Evolutionary conservation across 108 stramenopile species (phyloP), one percentile per base, ranked within the genome.

Genomic region (Fistulifera solaris): DNA sequence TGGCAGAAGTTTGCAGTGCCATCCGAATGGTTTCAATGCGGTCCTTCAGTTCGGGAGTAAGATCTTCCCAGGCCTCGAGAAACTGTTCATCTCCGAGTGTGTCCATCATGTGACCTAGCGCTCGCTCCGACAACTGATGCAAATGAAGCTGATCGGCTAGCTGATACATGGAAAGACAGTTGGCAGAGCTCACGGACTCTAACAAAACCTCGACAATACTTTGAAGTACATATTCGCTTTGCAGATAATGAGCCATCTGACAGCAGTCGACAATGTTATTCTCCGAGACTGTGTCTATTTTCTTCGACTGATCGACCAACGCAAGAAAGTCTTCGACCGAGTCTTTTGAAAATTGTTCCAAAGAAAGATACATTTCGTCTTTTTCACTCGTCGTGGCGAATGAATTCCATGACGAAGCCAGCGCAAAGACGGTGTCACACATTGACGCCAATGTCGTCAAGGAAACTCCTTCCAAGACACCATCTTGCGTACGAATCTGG

Each of bases 171-270:
- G 69, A 70, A 53, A 77, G 55, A 59, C 87, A 89, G 52, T 89
- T 89, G 13, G 66, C 57, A 22, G 75, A 66, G 58, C 80, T 80
- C 38, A 89, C 67, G 5, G 69, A 70, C 38, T 56, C 44, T 18
- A 73, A 53, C 52, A 86, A 41, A 40, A 76, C 52, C 10, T 65
- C 52, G 5, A 75, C 58, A 8, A 73, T 53, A 4, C 45, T 59
- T 5, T 76, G 72, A 10, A 77, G 61, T 10, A 81, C 46, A 35
- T 26, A 35, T 6, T 56, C 39, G 14, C 67, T 58, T 78, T 89
- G 87, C 2, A 89, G 59, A 50, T 72, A 89, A 40, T 83, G 77
- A 13, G 87, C 76, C 46, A 89, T 53, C 48, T 65, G 76, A 46
- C 79, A 75, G 43, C 75, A 76, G 49, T 85, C 83, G 12, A 85